A percentile compares a stretch with the other conserved stretches of the same genome.
phyloP scores from a whole-genome alignment of 1,284 basidiomycete species.

The Cryptococcus sp. region DNA sequence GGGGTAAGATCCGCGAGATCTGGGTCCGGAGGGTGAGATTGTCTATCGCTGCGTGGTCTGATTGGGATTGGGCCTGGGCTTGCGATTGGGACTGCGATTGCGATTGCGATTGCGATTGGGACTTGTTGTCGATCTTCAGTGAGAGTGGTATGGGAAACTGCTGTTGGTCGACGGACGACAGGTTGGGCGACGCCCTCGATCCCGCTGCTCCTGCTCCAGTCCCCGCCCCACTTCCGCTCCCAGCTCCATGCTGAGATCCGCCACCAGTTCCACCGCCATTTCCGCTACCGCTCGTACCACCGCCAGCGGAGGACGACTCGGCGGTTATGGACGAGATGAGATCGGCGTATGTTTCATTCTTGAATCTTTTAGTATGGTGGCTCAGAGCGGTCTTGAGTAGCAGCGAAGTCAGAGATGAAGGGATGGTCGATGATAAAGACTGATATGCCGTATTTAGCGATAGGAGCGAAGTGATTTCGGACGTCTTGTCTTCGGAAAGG shows the following conservation, averaged over 20 bases:
- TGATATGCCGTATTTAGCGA: constrained; percentile 37
- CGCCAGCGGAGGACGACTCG: constrained; percentile 15
- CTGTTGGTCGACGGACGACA: background rate
- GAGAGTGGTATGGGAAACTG: background rate
- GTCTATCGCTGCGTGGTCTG: constrained; percentile 3
- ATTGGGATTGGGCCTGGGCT: background rate
- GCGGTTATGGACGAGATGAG: constrained; percentile 47
- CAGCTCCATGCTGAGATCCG: background rate
- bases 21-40: constrained; percentile 28
- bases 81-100: background rate
- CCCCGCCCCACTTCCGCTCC: too few species aligned
- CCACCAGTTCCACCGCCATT: background rate
- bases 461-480: constrained; percentile 45
- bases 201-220: too few species aligned
- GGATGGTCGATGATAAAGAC: constrained; percentile 32
- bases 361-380: constrained; percentile 49
- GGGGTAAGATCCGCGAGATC: constrained; percentile 38
- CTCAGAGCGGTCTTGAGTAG: constrained; percentile 41
- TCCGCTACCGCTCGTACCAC: background rate
- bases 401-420: constrained; percentile 33
- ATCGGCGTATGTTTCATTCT: constrained; percentile 49
- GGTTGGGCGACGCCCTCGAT: background rate
- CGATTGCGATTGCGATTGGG: background rate
- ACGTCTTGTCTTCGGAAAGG: constrained; percentile 46
- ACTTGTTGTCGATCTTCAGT: background rate